A percentile compares a stretch with the other conserved stretches of the same genome.
These are phyloP conservation scores for Lathyrus aphaca DNA, from an alignment of 306 rosid genomes.

Conservation along the genomic window DNA sequence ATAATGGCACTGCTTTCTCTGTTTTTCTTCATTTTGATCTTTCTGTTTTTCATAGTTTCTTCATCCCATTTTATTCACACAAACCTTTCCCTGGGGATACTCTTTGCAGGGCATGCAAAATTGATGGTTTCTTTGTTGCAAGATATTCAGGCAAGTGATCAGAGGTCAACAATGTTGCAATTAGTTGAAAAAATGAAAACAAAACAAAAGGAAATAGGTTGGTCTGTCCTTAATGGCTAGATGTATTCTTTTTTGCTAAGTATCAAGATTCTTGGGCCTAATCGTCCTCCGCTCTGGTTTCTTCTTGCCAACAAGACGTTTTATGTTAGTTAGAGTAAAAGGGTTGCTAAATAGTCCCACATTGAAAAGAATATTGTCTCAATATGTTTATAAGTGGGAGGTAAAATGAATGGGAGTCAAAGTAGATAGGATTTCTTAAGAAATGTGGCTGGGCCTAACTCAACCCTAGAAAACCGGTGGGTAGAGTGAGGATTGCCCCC, in stretches of 20 bases:
- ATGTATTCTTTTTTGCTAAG: conserved; percentile 4
- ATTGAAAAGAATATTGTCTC: too few relatives aligned
- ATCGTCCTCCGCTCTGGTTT: conserved; percentile 11
- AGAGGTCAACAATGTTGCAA: conserved; percentile 84
- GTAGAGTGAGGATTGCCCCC: too few relatives aligned
- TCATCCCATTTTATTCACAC: conserved; percentile 28
- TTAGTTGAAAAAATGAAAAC: conserved; percentile 77
- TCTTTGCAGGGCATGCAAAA: conserved; percentile 76
- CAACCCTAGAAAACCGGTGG: too few relatives aligned
- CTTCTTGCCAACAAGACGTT: conserved; percentile 1
- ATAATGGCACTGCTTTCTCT: conserved; percentile 20
- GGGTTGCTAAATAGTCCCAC: background rate
- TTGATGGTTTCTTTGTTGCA: conserved; percentile 73
- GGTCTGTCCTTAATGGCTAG: conserved; percentile 35
- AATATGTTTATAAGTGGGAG: background rate
- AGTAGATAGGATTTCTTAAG: background rate
- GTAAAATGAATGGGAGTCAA: background rate
- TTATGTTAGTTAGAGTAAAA: background rate
- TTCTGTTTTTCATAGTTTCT: conserved; percentile 8
- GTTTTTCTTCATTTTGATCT: conserved; percentile 14
- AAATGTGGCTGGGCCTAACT: too few relatives aligned
- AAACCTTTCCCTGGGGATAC: conserved; percentile 36
- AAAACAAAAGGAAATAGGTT: conserved; percentile 80
- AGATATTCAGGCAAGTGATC: conserved; percentile 71
- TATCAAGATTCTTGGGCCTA: conserved; percentile 18